Evolutionary conservation across 768 basidiomycete genomes (phyloP), one percentile per base, ranked within the genome.

Genomic region (Termitomyces sp.): DNA sequence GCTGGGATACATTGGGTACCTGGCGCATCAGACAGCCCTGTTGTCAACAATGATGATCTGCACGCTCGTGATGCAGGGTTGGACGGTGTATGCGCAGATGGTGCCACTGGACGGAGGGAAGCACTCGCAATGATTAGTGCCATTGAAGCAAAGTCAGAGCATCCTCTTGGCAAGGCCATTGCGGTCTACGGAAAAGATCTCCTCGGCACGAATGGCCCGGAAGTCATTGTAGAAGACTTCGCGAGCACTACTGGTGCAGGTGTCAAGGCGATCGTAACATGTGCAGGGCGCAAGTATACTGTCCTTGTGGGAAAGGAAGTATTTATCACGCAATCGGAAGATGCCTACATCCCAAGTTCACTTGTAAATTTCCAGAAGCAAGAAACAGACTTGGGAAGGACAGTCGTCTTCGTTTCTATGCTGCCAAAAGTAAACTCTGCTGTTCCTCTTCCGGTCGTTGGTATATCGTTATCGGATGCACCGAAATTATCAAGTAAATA

Each of bases 161-260:
- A 99, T 65, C 97, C 97, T 2, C 83, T 99, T 21, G 97, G 96
- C 10, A 90, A 91, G 65, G 95, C 97, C 14, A 86, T 98, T 46
- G 91, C 95, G 5, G 71, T 80, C 0, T 88, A 93, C 66, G 90
- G 93, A 30, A 88, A 82, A 65, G 82, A 85, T 28, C 62, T 83
- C 0, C 68, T 93, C 11, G 71, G 74, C 14, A 66, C 62, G 17
- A 63, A 74, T 8, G 66, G 75, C 0, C 81, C 85, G 0, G 75
- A 80, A 43, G 79, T 85, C 6, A 70, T 64, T 8, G 72, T 98
- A 34, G 77, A 84, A 43, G 71, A 79, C 5, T 99, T 99, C 67
- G 91, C 94, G 70, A 90, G 91, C 56, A 73, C 89, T 34, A 90
- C 96, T 2, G 97, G 97, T 5, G 83, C 88, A 51, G 97, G 97